Base-by-base conservation (phyloP, 2,329 filamentous ascomycete genomes). In the Orbilia oligospora region DNA sequence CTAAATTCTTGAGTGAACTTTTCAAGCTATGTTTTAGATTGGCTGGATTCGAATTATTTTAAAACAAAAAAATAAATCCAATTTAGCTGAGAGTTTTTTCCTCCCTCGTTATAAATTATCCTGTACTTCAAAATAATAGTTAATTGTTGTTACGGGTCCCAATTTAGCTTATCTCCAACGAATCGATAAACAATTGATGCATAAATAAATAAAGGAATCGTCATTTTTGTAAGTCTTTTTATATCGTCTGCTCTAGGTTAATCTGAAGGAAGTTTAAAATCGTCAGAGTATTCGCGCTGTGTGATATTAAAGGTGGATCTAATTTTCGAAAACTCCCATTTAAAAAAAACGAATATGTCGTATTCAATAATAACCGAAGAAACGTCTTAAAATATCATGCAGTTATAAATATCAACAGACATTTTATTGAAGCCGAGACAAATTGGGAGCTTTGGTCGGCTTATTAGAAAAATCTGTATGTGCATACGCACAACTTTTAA, bases 111-210 rank as follows among this genome's bases (percentile, higher is more conserved):
- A n/a, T n/a, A n/a, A 44, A 14, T 36, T 1, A 16, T 61, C 20
- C 41, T 22, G n/a, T 78, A 67, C n/a, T 30, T 9, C 12, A 68
- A 56, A 24, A 71, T 36, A n/a, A 48, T 56, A 44, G 36, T 38
- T 1, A 80, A 44, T 46, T 61, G 49, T 44, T 68, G 44, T 27
- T 65, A 55, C 6, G 71, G 65, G 56, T 77, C 22, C 30, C 30
- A 44, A 12, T 49, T 14, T n/a, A 14, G 6, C 14, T 2, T 33
- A n/a, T 72, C 67, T 36, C 65, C 24, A 51, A 84, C 71, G 38
- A 82, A 83, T 6, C 81, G 82, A 79, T 81, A 83, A 9, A 80
- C 68, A 22, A 81, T 83, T 27, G 80, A 75, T 18, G 81, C 81
- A 76, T 76, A 83, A 48, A 83, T 83, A 71, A 83, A 83, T 44